Evolutionary conservation across 345 rosid species (phyloP).

Genomic region (Salix suchowensis): DNA sequence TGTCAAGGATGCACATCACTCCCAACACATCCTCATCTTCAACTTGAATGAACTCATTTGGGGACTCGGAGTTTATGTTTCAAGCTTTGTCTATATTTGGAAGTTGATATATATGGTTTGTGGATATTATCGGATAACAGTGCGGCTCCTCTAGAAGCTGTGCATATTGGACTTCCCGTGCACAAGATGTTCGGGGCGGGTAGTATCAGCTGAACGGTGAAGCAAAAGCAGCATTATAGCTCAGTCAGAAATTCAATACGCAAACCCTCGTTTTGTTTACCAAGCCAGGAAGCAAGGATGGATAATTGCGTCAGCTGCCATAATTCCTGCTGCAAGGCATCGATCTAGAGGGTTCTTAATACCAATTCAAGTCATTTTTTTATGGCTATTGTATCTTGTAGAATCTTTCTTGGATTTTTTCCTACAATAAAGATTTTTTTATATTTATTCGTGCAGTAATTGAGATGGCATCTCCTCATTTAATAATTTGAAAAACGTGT

Average conservation of each 20-base stretch:
- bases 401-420: background rate
- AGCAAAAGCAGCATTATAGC: background rate
- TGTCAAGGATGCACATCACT: no score
- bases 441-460: no score
- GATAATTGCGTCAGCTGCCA: background rate
- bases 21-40: no score
- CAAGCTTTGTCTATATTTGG: background rate
- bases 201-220: background rate
- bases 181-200: background rate
- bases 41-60: no score
- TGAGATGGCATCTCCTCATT: no score
- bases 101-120: no score
- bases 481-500: no score
- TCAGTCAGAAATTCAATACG: background rate
- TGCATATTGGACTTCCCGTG: background rate
- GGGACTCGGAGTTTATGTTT: background rate
- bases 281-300: no score
- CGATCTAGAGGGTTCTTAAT: background rate
- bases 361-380: background rate
- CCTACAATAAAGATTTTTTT: no score
- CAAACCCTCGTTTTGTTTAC: background rate
- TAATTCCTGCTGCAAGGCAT: background rate
- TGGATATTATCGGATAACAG: no score
- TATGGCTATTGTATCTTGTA: no score
- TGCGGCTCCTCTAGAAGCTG: background rate